Evolutionary conservation across 2,329 filamentous ascomycete genomes (phyloP).

Genomic region (Hirsutella minnesotensis): DNA sequence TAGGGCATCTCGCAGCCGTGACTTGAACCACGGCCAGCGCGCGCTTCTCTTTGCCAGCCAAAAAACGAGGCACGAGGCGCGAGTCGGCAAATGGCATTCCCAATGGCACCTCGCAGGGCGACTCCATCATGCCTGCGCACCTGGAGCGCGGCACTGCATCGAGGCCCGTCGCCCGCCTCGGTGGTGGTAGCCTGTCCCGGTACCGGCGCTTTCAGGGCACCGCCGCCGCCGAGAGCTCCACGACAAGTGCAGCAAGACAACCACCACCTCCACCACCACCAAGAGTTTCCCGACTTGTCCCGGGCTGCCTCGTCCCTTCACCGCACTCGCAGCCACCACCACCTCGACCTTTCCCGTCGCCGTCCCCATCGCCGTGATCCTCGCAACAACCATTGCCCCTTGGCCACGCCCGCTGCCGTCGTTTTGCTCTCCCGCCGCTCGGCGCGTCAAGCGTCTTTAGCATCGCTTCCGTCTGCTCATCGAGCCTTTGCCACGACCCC

Average conservation of each 20-base stretch:
- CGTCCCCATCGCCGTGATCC: too few species aligned
- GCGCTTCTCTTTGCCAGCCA: too few species aligned
- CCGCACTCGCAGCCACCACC: too few species aligned
- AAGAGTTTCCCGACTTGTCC: neutral
- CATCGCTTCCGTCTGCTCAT: neutral
- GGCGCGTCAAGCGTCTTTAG: conserved; percentile 20
- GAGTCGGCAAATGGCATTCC: too few species aligned
- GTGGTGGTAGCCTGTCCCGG: conserved; percentile 4
- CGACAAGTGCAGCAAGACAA: too few species aligned
- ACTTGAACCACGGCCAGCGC: too few species aligned
- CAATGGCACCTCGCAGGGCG: too few species aligned
- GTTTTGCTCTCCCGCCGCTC: conserved; percentile 5
- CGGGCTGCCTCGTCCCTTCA: neutral
- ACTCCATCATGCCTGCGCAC: too few species aligned
- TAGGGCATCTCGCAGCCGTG: too few species aligned
- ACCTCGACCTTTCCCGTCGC: neutral
- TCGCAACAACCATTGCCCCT: neutral
- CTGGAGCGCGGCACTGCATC: too few species aligned
- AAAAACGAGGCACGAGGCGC: too few species aligned
- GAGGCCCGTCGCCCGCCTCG: neutral
- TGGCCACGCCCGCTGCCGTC: neutral
- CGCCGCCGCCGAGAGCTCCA: too few species aligned
- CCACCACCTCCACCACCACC: neutral
- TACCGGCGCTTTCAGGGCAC: neutral
- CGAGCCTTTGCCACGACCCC: conserved; percentile 23